These are phyloP conservation scores for Ustilago trichophora DNA, from an alignment of 1,284 basidiomycete species.

Conservation along the genomic window DNA sequence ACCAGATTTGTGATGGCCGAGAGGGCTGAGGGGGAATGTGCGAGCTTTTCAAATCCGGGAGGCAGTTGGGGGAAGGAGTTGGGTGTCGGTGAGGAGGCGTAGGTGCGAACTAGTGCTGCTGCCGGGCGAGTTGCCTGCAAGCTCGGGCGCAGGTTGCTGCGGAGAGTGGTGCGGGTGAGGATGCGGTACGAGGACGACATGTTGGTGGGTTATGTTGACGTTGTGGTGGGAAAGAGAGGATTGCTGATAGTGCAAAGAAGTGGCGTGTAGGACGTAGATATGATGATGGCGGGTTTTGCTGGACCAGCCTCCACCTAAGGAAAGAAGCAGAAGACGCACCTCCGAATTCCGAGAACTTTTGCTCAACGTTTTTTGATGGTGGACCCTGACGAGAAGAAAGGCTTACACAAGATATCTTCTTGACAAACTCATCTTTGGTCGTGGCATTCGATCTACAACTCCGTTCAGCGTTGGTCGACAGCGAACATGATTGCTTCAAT, in stretches of 20 bases:
- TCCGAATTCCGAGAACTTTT: constrained; percentile 1
- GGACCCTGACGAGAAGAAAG: background rate
- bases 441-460: too few species aligned
- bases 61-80: constrained; percentile 43
- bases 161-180: background rate
- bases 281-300: too few species aligned
- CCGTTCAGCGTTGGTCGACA: too few species aligned
- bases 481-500: constrained; percentile 2
- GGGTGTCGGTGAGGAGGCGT: constrained; percentile 35
- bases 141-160: background rate
- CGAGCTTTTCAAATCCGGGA: constrained; percentile 58
- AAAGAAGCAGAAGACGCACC: background rate
- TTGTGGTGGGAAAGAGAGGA: background rate
- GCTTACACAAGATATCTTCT: background rate
- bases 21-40: constrained; percentile 46
- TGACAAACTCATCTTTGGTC: too few species aligned
- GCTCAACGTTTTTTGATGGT: background rate
- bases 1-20: constrained; percentile 50
- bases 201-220: background rate
- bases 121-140: background rate
- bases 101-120: background rate
- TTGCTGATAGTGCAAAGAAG: too few species aligned
- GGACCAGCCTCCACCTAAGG: constrained; percentile 8
- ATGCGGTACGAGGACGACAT: constrained; percentile 12
- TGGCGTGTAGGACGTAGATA: too few species aligned